These are phyloP conservation scores for Heterobasidion parviporum DNA, from an alignment of 1,284 basidiomycete genomes.

Conservation along the genomic window DNA sequence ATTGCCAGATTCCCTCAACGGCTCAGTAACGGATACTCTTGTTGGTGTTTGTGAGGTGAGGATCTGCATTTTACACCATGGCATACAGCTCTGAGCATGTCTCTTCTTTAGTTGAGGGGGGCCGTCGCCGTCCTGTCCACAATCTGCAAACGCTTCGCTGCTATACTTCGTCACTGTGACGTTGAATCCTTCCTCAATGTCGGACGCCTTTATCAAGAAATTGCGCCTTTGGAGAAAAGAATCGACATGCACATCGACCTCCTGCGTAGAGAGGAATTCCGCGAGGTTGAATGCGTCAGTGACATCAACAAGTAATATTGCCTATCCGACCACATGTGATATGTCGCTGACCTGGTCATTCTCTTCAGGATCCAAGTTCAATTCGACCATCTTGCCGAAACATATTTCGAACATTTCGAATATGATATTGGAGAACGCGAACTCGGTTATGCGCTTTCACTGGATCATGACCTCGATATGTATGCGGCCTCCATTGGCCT, in stretches of 20 bases:
- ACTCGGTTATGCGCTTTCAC: constrained; percentile 69
- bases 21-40: constrained; percentile 70
- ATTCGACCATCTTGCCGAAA: constrained; percentile 84
- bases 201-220: constrained; percentile 79
- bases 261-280: constrained; percentile 81
- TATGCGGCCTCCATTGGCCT: constrained; percentile 86
- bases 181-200: constrained; percentile 78
- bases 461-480: constrained; percentile 88
- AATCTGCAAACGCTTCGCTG: constrained; percentile 82
- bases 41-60: constrained; percentile 86
- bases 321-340: neutral
- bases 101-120: constrained; percentile 59
- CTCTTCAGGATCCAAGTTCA: constrained; percentile 72
- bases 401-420: constrained; percentile 76
- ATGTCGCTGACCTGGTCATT: neutral
- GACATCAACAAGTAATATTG: constrained; percentile 74
- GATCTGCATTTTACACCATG: constrained; percentile 2
- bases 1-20: constrained; percentile 77
- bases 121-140: constrained; percentile 73
- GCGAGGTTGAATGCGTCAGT: constrained; percentile 85
- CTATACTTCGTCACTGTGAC: constrained; percentile 70
- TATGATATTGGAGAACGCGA: constrained; percentile 84
- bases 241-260: constrained; percentile 88
- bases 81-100: neutral
- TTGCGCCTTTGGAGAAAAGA: constrained; percentile 82